Conservation (phyloP, 345 rosid species). For the Melastoma malabathricum region DNA sequence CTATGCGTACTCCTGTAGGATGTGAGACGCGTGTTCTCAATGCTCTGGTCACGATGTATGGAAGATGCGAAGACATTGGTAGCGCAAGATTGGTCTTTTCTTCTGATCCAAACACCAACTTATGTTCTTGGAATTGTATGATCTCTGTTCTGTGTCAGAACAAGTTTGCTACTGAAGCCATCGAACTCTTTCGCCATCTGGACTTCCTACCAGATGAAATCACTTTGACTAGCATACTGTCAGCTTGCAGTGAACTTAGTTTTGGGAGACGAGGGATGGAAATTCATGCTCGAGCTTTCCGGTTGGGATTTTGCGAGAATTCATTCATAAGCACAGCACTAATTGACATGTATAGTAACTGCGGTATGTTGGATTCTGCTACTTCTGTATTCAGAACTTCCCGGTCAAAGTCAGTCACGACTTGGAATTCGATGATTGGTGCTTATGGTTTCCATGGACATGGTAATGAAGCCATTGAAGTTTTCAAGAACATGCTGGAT, state of each 20-base stretch:
- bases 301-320: constrained; percentile 26
- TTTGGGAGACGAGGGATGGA: constrained; percentile 32
- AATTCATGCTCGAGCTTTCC: constrained; percentile 30
- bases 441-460: constrained; percentile 38
- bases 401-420: constrained; percentile 15
- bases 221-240: constrained; percentile 38
- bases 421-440: constrained; percentile 45
- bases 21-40: constrained; percentile 35
- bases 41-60: constrained; percentile 48
- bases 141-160: constrained; percentile 55
- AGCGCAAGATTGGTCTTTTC: constrained; percentile 32
- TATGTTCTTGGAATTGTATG: constrained; percentile 63
- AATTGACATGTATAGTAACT: constrained; percentile 41
- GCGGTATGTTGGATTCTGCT: constrained; percentile 33
- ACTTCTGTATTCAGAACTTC: constrained; percentile 23
- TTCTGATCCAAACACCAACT: constrained; percentile 24
- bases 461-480: constrained; percentile 33
- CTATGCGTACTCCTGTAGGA: constrained; percentile 26
- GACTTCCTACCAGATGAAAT: constrained; percentile 41
- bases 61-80: constrained; percentile 34
- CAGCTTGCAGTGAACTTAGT: constrained; percentile 45
- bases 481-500: constrained; percentile 27
- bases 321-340: constrained; percentile 37
- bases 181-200: constrained; percentile 29
- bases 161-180: constrained; percentile 31